Evolutionary conservation across 2,329 filamentous ascomycete species (phyloP), one percentile per base, ranked within the genome.

Genomic region (Colletotrichum sp.): DNA sequence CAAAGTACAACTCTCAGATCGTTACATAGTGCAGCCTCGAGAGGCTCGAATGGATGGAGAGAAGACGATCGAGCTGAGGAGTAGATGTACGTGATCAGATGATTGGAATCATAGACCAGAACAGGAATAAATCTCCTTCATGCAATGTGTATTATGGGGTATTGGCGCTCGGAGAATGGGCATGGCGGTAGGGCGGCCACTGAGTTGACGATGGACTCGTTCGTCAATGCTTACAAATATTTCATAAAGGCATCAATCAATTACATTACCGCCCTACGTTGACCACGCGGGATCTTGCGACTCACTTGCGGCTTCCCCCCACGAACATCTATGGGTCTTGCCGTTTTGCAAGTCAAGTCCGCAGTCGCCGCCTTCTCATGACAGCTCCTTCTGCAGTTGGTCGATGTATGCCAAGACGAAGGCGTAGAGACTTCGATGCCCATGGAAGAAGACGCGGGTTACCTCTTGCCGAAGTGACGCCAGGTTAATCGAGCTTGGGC

Each of bases 1-100:
- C 77, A 71, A 32, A 72, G 67, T 9, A 55, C 77, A 16, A 78
- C 81, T 30, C 72, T 83, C 21, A 78, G 78, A 55, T 74, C 78
- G 59, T 59, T 76, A 52, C 76, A 76, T 30, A 73, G 52, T 15
- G 66, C 69, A 39, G 63, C 76, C 26, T 44, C 75, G 9, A 60
- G 75, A 30, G 52, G 66, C 24, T 76, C 72, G 18, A 76, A 76
- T 32, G 75, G 75, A 15, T 72, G 49, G 63, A 75, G 72, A 67
- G 60, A 62, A 18, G 75, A 75, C 28, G 74, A 69, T 28, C 64
- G 74, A 30, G 34, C 39, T 32, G 71, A 63, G 24, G 30, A 52
- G 15, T 64, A 64, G 55, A 12, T 24, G 24, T 28, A 32, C 26
- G 21, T 5, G 8, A n/a, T 59, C 57, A 57, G n/a, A 6, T 49